Conservation (phyloP, 1,139 yeast genomes). For the Wickerhamomyces sp. region DNA sequence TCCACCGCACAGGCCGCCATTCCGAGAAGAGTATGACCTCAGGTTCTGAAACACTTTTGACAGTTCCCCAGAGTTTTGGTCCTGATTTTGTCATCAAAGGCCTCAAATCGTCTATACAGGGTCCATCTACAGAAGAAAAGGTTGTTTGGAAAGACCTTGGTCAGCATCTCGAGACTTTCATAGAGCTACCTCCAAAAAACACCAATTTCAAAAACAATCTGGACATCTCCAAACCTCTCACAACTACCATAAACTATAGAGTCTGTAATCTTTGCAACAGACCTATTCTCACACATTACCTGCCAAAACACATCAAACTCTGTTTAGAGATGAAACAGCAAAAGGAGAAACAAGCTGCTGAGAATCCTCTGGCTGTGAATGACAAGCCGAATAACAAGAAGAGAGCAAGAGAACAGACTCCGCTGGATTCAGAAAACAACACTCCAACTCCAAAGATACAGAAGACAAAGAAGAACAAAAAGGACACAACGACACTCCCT, state of each 20-base stretch:
- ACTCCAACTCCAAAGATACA: slow-evolving; percentile 28
- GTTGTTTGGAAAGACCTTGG: slow-evolving; percentile 58
- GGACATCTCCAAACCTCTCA: slow-evolving; percentile 36
- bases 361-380: slow-evolving; percentile 10
- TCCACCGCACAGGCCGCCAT: no score
- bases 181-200: slow-evolving; percentile 29
- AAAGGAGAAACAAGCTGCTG: slow-evolving; percentile 25
- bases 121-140: slow-evolving; percentile 4
- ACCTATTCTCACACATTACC: slow-evolving; percentile 50
- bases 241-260: slow-evolving; percentile 45
- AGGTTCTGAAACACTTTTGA: slow-evolving; percentile 14
- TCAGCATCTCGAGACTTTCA: slow-evolving; percentile 45
- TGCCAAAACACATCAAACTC: slow-evolving; percentile 39
- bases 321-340: slow-evolving; percentile 46
- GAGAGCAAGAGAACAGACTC: slow-evolving; percentile 15
- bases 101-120: slow-evolving; percentile 9
- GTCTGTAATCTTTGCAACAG: slow-evolving; percentile 63
- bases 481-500: slow-evolving; percentile 18
- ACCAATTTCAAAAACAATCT: slow-evolving; percentile 22
- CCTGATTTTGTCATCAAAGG: slow-evolving; percentile 22
- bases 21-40: slow-evolving; percentile 21
- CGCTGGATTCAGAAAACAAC: slow-evolving; percentile 20
- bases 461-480: slow-evolving; percentile 16
- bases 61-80: slow-evolving; percentile 19
- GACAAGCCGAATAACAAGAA: slow-evolving; percentile 12